A percentile compares a stretch with the other conserved stretches of the same genome.
Evolutionary conservation across 129 eudicot species (phyloP).

Genomic region (Flaveria robusta): DNA sequence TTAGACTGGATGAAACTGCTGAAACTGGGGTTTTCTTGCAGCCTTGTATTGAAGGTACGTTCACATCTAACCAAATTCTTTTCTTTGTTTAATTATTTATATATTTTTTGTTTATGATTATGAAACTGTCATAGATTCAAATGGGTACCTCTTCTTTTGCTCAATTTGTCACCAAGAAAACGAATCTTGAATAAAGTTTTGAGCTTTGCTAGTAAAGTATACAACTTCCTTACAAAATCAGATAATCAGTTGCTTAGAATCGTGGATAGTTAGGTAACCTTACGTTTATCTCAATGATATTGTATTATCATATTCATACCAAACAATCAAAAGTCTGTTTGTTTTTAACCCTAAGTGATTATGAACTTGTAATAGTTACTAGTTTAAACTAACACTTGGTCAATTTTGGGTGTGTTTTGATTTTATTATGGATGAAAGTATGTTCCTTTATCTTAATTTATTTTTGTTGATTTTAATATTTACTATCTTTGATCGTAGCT

Average conservation of each 20-base stretch:
- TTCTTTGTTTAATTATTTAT: neutral
- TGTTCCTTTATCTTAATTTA: neutral
- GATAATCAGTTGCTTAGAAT: neutral
- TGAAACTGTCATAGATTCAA: neutral
- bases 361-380: neutral
- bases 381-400: neutral
- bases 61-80: neutral
- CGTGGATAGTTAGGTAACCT: neutral
- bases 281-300: too few species aligned
- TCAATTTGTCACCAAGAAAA: neutral
- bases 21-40: conserved; percentile 77
- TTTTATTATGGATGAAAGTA: neutral
- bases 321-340: neutral
- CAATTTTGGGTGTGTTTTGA: neutral
- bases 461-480: conserved; percentile 4
- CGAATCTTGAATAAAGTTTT: neutral
- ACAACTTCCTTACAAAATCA: neutral
- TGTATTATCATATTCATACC: neutral
- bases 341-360: neutral
- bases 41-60: conserved; percentile 95
- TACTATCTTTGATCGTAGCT: conserved; percentile 47
- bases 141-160: neutral
- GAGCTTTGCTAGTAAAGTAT: neutral
- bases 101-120: neutral
- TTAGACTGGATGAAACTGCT: conserved; percentile 66